A percentile compares a stretch with the other conserved stretches of the same genome.
phyloP scores from a whole-genome alignment of 179 eudicot genomes.

The Camellia oleifera region DNA sequence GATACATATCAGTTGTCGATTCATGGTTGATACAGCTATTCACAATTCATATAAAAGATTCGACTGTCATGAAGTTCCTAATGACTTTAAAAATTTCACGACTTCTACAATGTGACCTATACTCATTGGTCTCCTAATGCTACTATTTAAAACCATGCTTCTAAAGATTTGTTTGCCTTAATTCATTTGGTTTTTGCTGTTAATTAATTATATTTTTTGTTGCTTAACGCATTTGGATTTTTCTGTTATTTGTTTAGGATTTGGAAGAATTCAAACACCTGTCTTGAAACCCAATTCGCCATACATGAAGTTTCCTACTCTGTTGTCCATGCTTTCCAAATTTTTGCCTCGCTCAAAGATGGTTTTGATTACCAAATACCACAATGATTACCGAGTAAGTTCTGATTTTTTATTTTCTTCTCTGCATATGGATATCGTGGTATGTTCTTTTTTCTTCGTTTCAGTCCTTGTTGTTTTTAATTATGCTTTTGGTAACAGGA shows the following conservation, averaged over 20 bases:
- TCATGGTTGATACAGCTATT: too few species aligned
- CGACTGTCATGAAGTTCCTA: too few species aligned
- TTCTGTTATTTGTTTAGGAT: neutral
- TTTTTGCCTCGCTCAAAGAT: conserved; percentile 33
- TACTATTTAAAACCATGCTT: too few species aligned
- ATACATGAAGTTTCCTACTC: conserved; percentile 32
- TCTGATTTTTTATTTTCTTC: neutral
- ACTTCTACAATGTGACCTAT: too few species aligned
- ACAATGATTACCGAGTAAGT: conserved; percentile 37
- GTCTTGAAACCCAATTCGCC: conserved; percentile 37
- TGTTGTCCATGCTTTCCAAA: conserved; percentile 31
- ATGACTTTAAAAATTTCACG: too few species aligned
- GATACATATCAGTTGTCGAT: too few species aligned
- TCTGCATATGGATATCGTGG: neutral
- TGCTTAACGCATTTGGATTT: neutral
- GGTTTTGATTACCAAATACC: conserved; percentile 33
- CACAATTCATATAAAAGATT: too few species aligned
- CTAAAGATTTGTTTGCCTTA: too few species aligned
- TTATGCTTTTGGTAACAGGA: conserved; percentile 24
- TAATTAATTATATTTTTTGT: neutral
- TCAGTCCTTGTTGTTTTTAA: neutral
- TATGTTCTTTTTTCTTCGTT: neutral
- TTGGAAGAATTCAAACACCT: neutral
- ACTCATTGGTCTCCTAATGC: too few species aligned
- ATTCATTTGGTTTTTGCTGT: neutral